Percentiles rank a stretch among this genome's conserved stretches.
Conservation (phyloP, 805 yeast genomes). For the Monosporozyma unispora region DNA sequence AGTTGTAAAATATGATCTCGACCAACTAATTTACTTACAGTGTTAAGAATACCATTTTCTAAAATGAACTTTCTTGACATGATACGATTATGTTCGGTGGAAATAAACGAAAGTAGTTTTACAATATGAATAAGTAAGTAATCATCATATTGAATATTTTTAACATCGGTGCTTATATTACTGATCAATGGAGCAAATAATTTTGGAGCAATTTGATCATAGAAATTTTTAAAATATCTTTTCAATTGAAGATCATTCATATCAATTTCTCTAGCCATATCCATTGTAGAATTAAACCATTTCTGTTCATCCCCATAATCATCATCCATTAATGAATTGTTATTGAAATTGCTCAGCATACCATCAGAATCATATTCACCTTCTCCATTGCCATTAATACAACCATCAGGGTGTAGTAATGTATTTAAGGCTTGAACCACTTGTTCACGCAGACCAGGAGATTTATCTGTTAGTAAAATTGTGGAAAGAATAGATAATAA, state of each 20-base stretch:
- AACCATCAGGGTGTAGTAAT: conserved; percentile 50
- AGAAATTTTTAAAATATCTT: conserved; percentile 45
- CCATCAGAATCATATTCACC: conserved; percentile 1
- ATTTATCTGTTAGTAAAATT: conserved; percentile 51
- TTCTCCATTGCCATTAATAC: conserved; percentile 16
- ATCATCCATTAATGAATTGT: conserved; percentile 1
- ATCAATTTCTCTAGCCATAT: conserved; percentile 1
- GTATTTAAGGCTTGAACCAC: conserved; percentile 75
- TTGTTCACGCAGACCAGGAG: conserved; percentile 69
- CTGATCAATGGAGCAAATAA: conserved; percentile 42
- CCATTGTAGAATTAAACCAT: neutral
- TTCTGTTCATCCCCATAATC: conserved; percentile 1
- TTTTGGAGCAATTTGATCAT: conserved; percentile 49
- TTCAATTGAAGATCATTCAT: conserved; percentile 15
- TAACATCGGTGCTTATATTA: conserved; percentile 9
- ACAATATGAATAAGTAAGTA: conserved; percentile 49
- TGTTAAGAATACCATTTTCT: conserved; percentile 47
- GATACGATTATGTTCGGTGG: conserved; percentile 50
- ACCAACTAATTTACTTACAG: conserved; percentile 43
- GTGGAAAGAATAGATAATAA: conserved; percentile 47
- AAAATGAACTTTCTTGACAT: conserved; percentile 55
- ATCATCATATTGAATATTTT: conserved; percentile 26
- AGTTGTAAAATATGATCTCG: conserved; percentile 37
- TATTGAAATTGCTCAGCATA: conserved; percentile 5
- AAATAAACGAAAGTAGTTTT: conserved; percentile 61